Conservation (phyloP, 2,329 filamentous ascomycete species). For the Aureobasidium mangrovei region DNA sequence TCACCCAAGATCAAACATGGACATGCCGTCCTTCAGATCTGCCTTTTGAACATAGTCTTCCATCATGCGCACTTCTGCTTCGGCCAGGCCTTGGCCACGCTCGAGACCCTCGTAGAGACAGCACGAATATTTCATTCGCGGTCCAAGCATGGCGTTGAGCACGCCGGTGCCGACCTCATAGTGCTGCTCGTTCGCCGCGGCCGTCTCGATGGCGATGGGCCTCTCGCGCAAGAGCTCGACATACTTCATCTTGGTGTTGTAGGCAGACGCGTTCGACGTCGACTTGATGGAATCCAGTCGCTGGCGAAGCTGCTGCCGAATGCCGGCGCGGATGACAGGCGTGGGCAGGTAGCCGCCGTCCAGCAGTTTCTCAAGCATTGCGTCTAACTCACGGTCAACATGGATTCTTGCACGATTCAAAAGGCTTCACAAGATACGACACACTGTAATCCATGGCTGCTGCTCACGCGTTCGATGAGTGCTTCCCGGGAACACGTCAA, state of each 20-base stretch:
- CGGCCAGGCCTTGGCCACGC: conserved; percentile 28
- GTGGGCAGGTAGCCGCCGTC: conserved; percentile 57
- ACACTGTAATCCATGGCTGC: conserved; percentile 7
- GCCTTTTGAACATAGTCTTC: conserved; percentile 54
- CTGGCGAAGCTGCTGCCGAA: conserved; percentile 56
- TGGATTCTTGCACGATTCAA: not conserved
- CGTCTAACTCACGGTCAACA: conserved; percentile 19
- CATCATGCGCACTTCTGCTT: conserved; percentile 58
- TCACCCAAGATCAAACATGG: conserved; percentile 53
- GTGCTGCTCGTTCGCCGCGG: conserved; percentile 58
- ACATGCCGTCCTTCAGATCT: conserved; percentile 51
- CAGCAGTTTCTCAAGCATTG: conserved; percentile 47
- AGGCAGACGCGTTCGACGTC: conserved; percentile 44
- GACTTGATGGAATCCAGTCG: conserved; percentile 49
- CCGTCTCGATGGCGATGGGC: conserved; percentile 61
- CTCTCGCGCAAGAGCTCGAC: conserved; percentile 49
- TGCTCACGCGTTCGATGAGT: not conserved
- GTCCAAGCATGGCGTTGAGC: conserved; percentile 52
- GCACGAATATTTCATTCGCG: conserved; percentile 64
- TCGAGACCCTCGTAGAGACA: conserved; percentile 56
- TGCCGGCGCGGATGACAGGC: conserved; percentile 53
- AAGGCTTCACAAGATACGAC: not conserved
- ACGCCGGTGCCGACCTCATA: conserved; percentile 64
- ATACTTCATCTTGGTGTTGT: conserved; percentile 55
- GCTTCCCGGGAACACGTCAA: not conserved